A percentile compares a stretch with the other conserved stretches of the same genome.
phyloP scores from a whole-genome alignment of 2,329 filamentous ascomycete genomes.

The Arthrinium phaeospermum region DNA sequence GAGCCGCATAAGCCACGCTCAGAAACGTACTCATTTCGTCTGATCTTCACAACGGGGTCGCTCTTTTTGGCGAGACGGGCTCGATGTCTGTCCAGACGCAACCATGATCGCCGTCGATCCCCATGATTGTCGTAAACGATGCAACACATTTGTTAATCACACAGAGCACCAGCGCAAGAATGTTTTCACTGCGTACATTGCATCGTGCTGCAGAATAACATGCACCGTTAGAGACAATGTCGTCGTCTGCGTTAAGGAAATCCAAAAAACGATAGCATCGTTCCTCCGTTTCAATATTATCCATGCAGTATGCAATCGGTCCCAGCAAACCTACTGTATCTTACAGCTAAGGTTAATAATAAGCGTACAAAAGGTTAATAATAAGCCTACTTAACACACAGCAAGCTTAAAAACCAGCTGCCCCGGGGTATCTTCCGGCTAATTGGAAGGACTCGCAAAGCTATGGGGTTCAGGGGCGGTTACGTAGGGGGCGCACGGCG shows the following conservation, averaged over 20 bases:
- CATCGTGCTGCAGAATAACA: neutral
- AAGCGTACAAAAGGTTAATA: neutral
- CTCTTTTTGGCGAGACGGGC: neutral
- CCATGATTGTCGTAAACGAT: neutral
- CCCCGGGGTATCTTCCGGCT: neutral
- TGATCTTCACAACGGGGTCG: neutral
- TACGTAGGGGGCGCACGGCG: slow-evolving; percentile 3
- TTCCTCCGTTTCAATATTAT: neutral
- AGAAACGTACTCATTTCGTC: slow-evolving; percentile 11
- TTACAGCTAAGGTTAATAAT: neutral
- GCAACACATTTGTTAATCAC: neutral
- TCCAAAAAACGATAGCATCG: neutral
- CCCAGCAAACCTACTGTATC: neutral
- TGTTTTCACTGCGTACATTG: neutral
- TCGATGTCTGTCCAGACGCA: neutral
- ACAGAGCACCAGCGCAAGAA: neutral
- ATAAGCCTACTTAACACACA: neutral
- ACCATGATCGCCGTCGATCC: neutral
- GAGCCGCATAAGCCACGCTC: neutral
- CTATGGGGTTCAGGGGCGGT: neutral
- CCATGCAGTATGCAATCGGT: neutral
- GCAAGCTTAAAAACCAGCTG: neutral
- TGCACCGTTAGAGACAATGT: neutral
- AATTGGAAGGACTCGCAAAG: neutral
- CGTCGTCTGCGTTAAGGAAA: too few relatives aligned